Evolutionary conservation across 2,329 filamentous ascomycete genomes (phyloP).

Genomic region (Colletotrichum liaoningense): DNA sequence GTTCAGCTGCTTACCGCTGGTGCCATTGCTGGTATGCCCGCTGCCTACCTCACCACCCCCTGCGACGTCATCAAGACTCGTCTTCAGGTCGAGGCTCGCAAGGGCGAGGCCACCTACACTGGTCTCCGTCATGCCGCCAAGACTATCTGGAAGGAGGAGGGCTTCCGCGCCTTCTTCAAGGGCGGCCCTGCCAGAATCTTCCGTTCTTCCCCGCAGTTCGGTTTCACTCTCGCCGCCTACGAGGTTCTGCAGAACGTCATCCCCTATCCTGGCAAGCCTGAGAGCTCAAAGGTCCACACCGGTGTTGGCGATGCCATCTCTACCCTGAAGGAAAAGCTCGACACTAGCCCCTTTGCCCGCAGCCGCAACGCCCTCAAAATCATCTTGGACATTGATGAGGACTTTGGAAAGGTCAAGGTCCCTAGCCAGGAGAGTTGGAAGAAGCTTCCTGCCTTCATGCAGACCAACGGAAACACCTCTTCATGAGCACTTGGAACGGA

Average conservation of each 20-base stretch:
- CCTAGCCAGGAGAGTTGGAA: conserved; percentile 66
- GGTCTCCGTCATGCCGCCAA: conserved; percentile 86
- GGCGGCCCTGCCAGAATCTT: conserved; percentile 95
- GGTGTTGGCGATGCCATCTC: conserved; percentile 74
- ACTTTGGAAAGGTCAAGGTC: conserved; percentile 83
- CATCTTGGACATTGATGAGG: conserved; percentile 92
- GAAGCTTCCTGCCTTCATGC: conserved; percentile 61
- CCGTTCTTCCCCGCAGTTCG: conserved; percentile 96
- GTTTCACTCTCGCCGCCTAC: conserved; percentile 95
- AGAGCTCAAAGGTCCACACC: conserved; percentile 63
- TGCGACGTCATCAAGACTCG: conserved; percentile 99
- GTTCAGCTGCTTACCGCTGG: conserved; percentile 92
- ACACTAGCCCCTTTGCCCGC: conserved; percentile 63
- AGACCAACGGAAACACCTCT: conserved; percentile 17
- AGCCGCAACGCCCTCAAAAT: conserved; percentile 95
- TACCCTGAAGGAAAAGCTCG: conserved; percentile 70
- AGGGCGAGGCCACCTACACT: conserved; percentile 90
- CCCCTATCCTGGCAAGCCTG: conserved; percentile 78
- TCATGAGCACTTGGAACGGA: not conserved
- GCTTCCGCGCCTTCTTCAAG: conserved; percentile 98
- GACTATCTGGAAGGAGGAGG: conserved; percentile 90
- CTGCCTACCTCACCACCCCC: conserved; percentile 94
- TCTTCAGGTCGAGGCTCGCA: conserved; percentile 95
- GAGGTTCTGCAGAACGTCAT: conserved; percentile 87
- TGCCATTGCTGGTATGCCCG: conserved; percentile 93